Percentiles rank a stretch among this genome's conserved stretches.
These are phyloP conservation scores for Chrysoporthe deuterocubensis DNA, from an alignment of 2,329 filamentous ascomycete genomes.

Conservation along the genomic window DNA sequence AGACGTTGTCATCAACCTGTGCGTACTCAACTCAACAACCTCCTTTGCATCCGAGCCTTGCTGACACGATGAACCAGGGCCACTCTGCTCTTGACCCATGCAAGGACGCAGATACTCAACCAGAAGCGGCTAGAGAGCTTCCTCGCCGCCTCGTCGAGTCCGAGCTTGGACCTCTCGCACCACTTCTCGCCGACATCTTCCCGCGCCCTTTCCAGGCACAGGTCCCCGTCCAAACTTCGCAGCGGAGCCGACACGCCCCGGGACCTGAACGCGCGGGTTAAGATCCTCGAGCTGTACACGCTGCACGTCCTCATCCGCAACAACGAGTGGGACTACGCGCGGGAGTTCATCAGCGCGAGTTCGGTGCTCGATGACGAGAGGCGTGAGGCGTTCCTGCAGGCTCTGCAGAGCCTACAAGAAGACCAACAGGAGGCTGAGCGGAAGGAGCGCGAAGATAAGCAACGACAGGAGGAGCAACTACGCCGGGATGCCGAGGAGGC, in stretches of 20 bases:
- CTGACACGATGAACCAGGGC: slow-evolving; percentile 60
- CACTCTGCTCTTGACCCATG: slow-evolving; percentile 89
- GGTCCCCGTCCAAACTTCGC: slow-evolving; percentile 51
- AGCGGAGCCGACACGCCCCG: slow-evolving; percentile 80
- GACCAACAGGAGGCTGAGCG: slow-evolving; percentile 77
- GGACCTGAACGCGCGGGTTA: slow-evolving; percentile 82
- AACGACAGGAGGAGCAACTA: slow-evolving; percentile 60
- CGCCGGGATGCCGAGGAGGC: slow-evolving; percentile 62
- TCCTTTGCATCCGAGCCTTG: slow-evolving; percentile 19
- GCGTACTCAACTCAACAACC: slow-evolving; percentile 40
- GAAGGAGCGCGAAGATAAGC: slow-evolving; percentile 62
- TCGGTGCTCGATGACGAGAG: slow-evolving; percentile 91
- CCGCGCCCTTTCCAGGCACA: slow-evolving; percentile 43
- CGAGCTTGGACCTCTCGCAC: slow-evolving; percentile 72
- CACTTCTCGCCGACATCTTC: slow-evolving; percentile 56
- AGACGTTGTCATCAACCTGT: slow-evolving; percentile 91
- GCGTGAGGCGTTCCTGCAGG: slow-evolving; percentile 85
- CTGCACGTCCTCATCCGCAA: slow-evolving; percentile 93
- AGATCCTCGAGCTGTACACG: slow-evolving; percentile 93
- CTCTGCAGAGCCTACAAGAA: slow-evolving; percentile 80
- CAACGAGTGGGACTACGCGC: slow-evolving; percentile 93
- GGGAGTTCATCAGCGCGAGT: slow-evolving; percentile 85
- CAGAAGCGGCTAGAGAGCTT: slow-evolving; percentile 89
- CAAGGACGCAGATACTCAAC: slow-evolving; percentile 79
- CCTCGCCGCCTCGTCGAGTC: slow-evolving; percentile 75